Evolutionary conservation across 2,329 filamentous ascomycete genomes (phyloP).

Genomic region (Escovopsis sp.): DNA sequence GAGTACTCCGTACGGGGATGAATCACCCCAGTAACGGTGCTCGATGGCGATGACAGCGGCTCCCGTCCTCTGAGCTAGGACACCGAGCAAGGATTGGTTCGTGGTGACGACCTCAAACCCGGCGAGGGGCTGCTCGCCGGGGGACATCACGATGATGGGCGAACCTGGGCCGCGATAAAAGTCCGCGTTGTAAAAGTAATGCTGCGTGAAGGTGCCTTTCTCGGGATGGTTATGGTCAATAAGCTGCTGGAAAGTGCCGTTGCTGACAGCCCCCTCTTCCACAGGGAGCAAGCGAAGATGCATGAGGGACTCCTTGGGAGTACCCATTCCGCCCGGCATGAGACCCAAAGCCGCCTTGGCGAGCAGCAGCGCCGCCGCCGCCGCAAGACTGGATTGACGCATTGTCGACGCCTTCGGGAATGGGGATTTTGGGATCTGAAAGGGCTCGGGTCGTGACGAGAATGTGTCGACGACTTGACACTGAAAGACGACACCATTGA

Average conservation of each 20-base stretch:
- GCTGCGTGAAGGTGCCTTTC: conserved; percentile 48
- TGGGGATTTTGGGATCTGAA: too few species aligned
- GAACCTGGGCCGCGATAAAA: conserved; percentile 63
- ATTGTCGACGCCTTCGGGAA: background rate
- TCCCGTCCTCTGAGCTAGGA: conserved; percentile 50
- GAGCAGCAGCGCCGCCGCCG: conserved; percentile 4
- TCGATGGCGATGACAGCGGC: conserved; percentile 66
- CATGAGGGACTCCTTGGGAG: background rate
- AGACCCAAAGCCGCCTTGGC: background rate
- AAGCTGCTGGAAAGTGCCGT: conserved; percentile 33
- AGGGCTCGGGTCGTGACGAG: too few species aligned
- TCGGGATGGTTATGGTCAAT: conserved; percentile 43
- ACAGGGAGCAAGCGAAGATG: background rate
- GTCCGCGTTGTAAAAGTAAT: conserved; percentile 68
- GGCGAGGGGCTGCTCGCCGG: conserved; percentile 48
- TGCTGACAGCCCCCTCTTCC: background rate
- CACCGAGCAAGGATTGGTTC: conserved; percentile 53
- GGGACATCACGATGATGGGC: conserved; percentile 54
- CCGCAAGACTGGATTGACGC: background rate
- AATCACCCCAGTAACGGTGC: conserved; percentile 70
- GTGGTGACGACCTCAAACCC: conserved; percentile 50
- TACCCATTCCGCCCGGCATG: background rate
- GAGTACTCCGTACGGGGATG: conserved; percentile 50
- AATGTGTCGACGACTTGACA: too few species aligned
- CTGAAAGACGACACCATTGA: too few species aligned